Conservation (phyloP, 345 rosid genomes). For the Physaria fendleri region DNA sequence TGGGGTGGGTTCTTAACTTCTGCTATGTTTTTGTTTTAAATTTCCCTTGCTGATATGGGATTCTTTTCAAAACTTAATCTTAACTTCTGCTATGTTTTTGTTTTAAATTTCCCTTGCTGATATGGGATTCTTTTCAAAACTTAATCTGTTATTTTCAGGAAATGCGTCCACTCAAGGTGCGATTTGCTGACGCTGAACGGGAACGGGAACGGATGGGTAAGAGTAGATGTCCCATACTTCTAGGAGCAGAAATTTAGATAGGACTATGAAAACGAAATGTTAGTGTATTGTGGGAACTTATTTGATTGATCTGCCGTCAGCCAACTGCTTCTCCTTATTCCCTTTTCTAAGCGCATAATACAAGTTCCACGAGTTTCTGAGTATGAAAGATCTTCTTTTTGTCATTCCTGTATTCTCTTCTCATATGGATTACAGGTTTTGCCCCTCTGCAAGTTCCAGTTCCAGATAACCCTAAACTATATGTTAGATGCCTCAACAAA, state of each 20-base stretch:
- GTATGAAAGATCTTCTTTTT: not conserved
- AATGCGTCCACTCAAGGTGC: constrained; percentile 50
- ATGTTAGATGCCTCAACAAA: constrained; percentile 65
- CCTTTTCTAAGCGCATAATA: not conserved
- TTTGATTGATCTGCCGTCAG: not conserved
- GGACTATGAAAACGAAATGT: not conserved
- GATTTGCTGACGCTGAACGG: constrained; percentile 68
- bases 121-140: not conserved
- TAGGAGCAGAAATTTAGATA: not conserved
- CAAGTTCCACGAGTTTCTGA: not conserved
- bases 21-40: not conserved
- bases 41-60: not conserved
- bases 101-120: not conserved
- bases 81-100: constrained; percentile 5
- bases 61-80: not conserved
- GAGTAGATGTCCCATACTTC: not conserved
- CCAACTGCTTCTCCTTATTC: not conserved
- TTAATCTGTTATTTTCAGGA: constrained; percentile 38
- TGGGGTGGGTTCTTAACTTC: constrained; percentile 53
- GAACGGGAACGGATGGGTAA: constrained; percentile 61
- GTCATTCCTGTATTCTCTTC: constrained; percentile 7
- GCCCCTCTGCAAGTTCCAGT: constrained; percentile 32
- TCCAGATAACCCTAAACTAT: constrained; percentile 48
- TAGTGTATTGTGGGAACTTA: not conserved
- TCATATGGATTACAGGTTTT: constrained; percentile 10